phyloP scores from a whole-genome alignment of 371 early-diverging fungal genomes.

The Mortierella sp. region DNA sequence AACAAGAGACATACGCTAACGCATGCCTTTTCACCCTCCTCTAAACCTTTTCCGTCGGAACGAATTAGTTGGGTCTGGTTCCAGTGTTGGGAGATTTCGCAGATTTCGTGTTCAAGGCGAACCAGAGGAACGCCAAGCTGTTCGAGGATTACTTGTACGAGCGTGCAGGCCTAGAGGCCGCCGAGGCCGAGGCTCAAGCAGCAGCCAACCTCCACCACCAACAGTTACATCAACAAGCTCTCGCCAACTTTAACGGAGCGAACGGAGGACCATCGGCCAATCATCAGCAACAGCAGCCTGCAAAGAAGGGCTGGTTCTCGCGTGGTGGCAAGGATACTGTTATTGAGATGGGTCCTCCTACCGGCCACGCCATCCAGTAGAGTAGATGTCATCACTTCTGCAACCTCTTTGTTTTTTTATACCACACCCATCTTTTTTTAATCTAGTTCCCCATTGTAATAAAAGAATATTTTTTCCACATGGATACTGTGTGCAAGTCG shows the following conservation, averaged over 20 bases:
- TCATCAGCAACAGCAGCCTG: slow-evolving; percentile 6
- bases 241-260: slow-evolving; percentile 1
- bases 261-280: background rate
- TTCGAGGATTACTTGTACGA: slow-evolving; percentile 46
- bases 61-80: slow-evolving; percentile 28
- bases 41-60: background rate
- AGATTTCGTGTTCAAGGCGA: slow-evolving; percentile 53
- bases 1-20: background rate
- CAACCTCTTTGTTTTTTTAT: background rate
- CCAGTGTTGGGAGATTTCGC: slow-evolving; percentile 45
- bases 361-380: background rate
- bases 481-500: too few species aligned
- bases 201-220: background rate
- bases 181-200: slow-evolving; percentile 16
- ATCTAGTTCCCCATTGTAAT: background rate
- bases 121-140: slow-evolving; percentile 41
- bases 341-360: slow-evolving; percentile 1
- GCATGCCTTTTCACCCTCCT: background rate
- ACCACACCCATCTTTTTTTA: background rate
- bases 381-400: background rate
- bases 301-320: slow-evolving; percentile 4
- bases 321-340: background rate
- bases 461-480: background rate
- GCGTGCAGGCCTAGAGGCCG: slow-evolving; percentile 27
- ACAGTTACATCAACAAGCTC: slow-evolving; percentile 15